Evolutionary conservation across 805 yeast species (phyloP).

Genomic region (Zygosaccharomyces siamensis): DNA sequence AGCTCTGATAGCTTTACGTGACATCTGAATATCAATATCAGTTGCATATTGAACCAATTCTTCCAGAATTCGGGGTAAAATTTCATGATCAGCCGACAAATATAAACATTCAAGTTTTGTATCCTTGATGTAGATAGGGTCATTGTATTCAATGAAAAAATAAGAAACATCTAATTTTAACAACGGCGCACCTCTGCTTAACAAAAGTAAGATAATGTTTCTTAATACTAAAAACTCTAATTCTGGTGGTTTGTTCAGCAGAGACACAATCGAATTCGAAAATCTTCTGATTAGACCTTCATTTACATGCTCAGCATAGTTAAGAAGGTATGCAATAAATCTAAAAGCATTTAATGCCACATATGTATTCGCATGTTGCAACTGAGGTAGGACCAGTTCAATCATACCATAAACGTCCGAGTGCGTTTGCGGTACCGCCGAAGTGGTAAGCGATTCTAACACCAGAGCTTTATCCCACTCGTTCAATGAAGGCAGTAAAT

Average conservation of each 20-base stretch:
- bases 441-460: slow-evolving; percentile 53
- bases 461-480: slow-evolving; percentile 76
- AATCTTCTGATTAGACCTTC: slow-evolving; percentile 56
- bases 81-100: slow-evolving; percentile 62
- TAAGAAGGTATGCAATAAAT: slow-evolving; percentile 63
- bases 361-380: slow-evolving; percentile 76
- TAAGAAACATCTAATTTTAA: slow-evolving; percentile 60
- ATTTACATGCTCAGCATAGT: slow-evolving; percentile 59
- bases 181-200: slow-evolving; percentile 58
- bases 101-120: slow-evolving; percentile 86
- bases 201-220: slow-evolving; percentile 68
- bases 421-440: slow-evolving; percentile 66
- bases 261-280: slow-evolving; percentile 62
- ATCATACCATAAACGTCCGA: slow-evolving; percentile 62
- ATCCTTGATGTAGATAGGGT: slow-evolving; percentile 83
- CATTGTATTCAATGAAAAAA: slow-evolving; percentile 79
- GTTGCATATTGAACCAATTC: slow-evolving; percentile 85
- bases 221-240: slow-evolving; percentile 77
- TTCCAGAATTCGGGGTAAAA: slow-evolving; percentile 55
- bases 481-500: slow-evolving; percentile 35
- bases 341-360: slow-evolving; percentile 76
- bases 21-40: slow-evolving; percentile 81
- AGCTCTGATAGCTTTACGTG: slow-evolving; percentile 81
- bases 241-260: slow-evolving; percentile 74
- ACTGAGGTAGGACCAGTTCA: slow-evolving; percentile 59